Evolutionary conservation across 2,329 filamentous ascomycete genomes (phyloP), one percentile per base, ranked within the genome.

Genomic region (Alternaria arborescens): DNA sequence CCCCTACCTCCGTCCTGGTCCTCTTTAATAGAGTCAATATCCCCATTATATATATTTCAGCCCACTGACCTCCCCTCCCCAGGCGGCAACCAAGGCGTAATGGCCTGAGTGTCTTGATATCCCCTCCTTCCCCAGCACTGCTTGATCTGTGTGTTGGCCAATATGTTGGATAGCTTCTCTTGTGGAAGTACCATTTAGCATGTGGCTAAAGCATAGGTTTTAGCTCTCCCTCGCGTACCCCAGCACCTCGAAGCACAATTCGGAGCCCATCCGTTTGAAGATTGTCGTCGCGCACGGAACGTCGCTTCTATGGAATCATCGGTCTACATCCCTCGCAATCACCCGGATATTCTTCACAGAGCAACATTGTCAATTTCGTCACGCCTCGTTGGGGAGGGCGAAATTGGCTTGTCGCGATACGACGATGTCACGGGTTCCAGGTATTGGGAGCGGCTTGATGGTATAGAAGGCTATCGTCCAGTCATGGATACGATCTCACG

Each of bases 61-160:
- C 65, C 44, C 46, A 67, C 73, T 77, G 30, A 77, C 61, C 50
- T 55, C 53, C 22, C 40, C 22, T 43, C 38, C 44, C 52, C 67
- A 78, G 76, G 76, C 58, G 76, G 76, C 58, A 73, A 72, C 52
- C 64, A 71, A 69, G 69, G 75, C 62, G 68, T 77, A 30, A 77
- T 78, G 74, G 76, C 75, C 58, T 78, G 74, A 77, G 60, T 62
- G 41, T 44, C 36, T 30, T 67, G 41, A 62, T 18, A 55, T 26
- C 41, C 36, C 34, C 26, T 50, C 55, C 58, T 59, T 48, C 52
- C 63, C 68, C 60, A 52, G 46, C 61, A 60, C 58, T 56, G 50
- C 41, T 58, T 55, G 51, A 65, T 59, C 63, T 57, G 52, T 46
- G 62, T 40, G 28, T 70, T 61, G 51, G 60, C 60, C 53, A 61